Evolutionary conservation across 371 early-diverging fungal species (phyloP).

Genomic region (Basidiobolus meristosporus): DNA sequence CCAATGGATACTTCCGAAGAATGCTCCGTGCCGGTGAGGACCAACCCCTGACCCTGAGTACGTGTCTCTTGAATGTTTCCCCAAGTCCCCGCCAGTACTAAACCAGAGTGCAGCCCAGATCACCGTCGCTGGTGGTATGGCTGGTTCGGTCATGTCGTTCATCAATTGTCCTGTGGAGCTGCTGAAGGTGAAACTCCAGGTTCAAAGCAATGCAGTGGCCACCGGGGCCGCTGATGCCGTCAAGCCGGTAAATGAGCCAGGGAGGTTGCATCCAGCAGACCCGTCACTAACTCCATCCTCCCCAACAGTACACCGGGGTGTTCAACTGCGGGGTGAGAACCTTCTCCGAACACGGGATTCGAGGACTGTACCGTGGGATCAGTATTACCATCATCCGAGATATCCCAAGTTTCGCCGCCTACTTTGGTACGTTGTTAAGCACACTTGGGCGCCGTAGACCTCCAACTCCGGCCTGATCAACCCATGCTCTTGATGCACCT

Average conservation of each 20-base stretch:
- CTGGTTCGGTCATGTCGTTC: constrained; percentile 71
- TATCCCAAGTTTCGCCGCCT: constrained; percentile 62
- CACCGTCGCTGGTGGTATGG: constrained; percentile 52
- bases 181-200: constrained; percentile 70
- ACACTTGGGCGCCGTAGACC: no score
- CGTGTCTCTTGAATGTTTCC: not conserved
- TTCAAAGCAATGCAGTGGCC: no score
- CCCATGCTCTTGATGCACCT: constrained; percentile 84
- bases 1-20: constrained; percentile 54
- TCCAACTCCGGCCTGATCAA: constrained; percentile 75
- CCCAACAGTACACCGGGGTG: constrained; percentile 54
- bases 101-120: constrained; percentile 20
- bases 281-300: no score
- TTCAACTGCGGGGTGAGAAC: constrained; percentile 58
- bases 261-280: constrained; percentile 8
- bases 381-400: constrained; percentile 65
- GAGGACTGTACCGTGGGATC: constrained; percentile 65
- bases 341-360: constrained; percentile 35
- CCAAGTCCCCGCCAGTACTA: not conserved
- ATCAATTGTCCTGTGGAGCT: constrained; percentile 72
- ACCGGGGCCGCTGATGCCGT: no score
- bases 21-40: constrained; percentile 27
- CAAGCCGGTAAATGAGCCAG: constrained; percentile 8
- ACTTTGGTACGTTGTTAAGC: constrained; percentile 64
- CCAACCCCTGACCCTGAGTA: constrained; percentile 18